Percentiles rank a stretch among this genome's conserved stretches.
phyloP scores from a whole-genome alignment of 441 rosid genomes.

The Capsella rubella region DNA sequence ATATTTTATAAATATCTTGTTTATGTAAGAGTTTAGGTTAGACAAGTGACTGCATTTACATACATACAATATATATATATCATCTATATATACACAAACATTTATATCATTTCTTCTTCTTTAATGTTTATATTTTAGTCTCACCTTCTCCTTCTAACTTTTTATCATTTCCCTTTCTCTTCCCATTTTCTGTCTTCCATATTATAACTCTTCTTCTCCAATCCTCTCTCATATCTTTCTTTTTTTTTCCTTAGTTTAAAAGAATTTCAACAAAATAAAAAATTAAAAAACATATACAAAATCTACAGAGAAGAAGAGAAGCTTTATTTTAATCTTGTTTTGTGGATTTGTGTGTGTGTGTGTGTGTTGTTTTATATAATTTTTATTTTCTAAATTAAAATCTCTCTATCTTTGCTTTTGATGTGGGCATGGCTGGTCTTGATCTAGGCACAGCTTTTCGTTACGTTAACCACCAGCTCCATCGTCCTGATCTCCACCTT shows the following conservation, averaged over 20 bases:
- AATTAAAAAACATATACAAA: constrained; percentile 15
- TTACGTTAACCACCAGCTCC: constrained; percentile 72
- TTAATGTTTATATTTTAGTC: constrained; percentile 48
- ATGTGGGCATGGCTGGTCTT: constrained; percentile 87
- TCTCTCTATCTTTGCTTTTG: constrained; percentile 47
- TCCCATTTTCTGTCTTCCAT: constrained; percentile 30
- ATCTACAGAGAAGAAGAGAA: constrained; percentile 39
- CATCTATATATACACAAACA: constrained; percentile 29
- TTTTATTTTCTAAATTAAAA: constrained; percentile 45
- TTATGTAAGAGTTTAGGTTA: constrained; percentile 48
- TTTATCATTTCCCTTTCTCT: constrained; percentile 51
- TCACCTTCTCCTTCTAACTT: constrained; percentile 49
- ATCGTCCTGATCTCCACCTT: constrained; percentile 77
- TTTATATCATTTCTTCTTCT: constrained; percentile 31
- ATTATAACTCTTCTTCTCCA: constrained; percentile 29
- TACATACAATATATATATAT: constrained; percentile 9
- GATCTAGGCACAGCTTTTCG: constrained; percentile 90
- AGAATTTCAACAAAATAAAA: constrained; percentile 20
- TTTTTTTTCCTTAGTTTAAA: constrained; percentile 11
- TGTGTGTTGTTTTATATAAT: constrained; percentile 41
- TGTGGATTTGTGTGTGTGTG: constrained; percentile 27
- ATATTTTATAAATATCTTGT: constrained; percentile 9
- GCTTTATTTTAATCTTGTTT: constrained; percentile 53
- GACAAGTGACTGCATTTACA: constrained; percentile 63
- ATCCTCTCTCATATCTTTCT: constrained; percentile 27